Base-by-base conservation (phyloP, 495 filamentous ascomycete genomes). In the Hypoxylon fuscum region DNA sequence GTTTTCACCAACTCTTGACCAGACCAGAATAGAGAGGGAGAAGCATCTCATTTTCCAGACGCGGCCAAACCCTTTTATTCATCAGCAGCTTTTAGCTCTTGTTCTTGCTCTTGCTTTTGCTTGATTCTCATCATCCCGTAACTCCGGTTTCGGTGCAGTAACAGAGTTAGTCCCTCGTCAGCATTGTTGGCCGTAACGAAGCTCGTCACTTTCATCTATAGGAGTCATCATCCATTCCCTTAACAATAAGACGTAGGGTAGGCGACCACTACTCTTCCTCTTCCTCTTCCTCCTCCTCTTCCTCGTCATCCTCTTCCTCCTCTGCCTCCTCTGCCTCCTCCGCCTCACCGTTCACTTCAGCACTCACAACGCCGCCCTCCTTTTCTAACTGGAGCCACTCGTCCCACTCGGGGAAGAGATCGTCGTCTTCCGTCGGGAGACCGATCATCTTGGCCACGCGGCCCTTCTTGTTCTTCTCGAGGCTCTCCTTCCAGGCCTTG, bases 371-470 rank as follows among this genome's bases (percentile, higher is more conserved):
- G 9, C 66, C 68, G 0, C 87, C 87, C 64, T 92, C 87, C 64
- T 81, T 86, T 79, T 97, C 95, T 45, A 97, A 67, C 67, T 78
- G 83, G 64, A 97, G 70, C 78, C 89, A 97, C 73, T 94, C 91
- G 0, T 95, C 90, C 94, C 93, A 98, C 66, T 96, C 92, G 0
- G 94, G 93, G 78, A 97, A 98, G 48, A 98, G 78, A 35, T 96
- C 95, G 42, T 89, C 90, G 66, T 98, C 95, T 40, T 93, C 89
- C 5, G 79, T 81, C 0, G 95, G 95, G n/a, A 93, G 81, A 55
- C 90, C 95, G 50, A 98, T 82, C 57, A 90, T 84, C 72, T 91
- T 87, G 10, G 87, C 84, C 4, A 97, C 87, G 62, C 94, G 93
- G 12, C 84, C 84, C 80, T 95, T 96, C 68, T 93, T 92, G 45